Evolutionary conservation across 208 protist genomes (phyloP).

Genomic region (Acanthamoeba healyi): DNA sequence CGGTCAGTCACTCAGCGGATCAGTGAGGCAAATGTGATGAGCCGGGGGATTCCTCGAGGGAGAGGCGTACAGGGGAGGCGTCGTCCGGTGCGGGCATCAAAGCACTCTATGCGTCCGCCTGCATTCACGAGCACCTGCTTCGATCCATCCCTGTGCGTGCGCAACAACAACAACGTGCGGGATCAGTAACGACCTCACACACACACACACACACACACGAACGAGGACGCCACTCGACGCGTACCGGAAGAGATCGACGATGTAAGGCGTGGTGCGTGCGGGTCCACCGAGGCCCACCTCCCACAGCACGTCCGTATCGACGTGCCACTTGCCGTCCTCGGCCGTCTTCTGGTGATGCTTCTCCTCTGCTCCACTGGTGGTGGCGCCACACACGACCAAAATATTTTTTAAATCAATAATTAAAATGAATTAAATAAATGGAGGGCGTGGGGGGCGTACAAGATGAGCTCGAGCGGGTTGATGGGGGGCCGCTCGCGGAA

Average conservation of each 20-base stretch:
- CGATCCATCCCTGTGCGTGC: not conserved
- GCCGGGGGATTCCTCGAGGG: no score
- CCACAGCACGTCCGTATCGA: conserved; percentile 10
- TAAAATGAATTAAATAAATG: not conserved
- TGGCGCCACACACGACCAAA: not conserved
- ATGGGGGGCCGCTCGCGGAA: not conserved
- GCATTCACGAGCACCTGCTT: conserved; percentile 22
- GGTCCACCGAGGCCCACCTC: conserved; percentile 7
- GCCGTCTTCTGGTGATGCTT: not conserved
- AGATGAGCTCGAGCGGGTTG: conserved; percentile 14
- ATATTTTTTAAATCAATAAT: not conserved
- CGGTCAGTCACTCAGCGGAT: no score
- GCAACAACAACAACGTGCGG: not conserved
- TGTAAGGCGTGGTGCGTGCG: not conserved
- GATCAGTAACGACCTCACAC: no score
- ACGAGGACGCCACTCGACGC: not conserved
- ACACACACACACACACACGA: no score
- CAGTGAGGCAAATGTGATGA: no score
- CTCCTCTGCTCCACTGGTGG: conserved; percentile 3
- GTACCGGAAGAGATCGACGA: conserved; percentile 38
- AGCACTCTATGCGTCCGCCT: not conserved
- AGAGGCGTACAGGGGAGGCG: conserved; percentile 6
- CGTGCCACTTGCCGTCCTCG: not conserved
- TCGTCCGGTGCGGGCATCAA: not conserved
- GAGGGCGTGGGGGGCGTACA: not conserved